Evolutionary conservation across 2,329 filamentous ascomycete genomes (phyloP), one percentile per base, ranked within the genome.

Genomic region (Verticillium tricorpus): DNA sequence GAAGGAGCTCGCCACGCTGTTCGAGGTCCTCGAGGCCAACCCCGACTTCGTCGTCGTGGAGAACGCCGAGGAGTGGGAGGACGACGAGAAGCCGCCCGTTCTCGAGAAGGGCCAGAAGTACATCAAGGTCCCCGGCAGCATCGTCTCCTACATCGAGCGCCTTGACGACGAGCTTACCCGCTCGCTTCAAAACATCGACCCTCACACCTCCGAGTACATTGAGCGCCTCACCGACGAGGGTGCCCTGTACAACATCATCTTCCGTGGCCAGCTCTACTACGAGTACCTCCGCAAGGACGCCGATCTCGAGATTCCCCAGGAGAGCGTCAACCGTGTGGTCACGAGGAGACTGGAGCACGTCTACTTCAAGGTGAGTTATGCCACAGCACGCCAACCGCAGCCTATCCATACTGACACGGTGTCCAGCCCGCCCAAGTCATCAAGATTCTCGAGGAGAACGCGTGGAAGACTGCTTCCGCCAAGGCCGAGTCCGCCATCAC

Each of bases 131-230:
- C 92, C 95, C 22, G 96, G 95, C 73, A 97, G 92, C 80, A 82
- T 98, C 64, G 92, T 97, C 56, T 98, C 95, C 0, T 96, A 94
- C 73, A 87, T 96, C 35, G 95, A 99, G 83, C 87, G 95, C 72
- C 85, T 99, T 22, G 95, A 99, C 71, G 95, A 99, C 72, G 96
- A 99, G 80, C 91, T 99, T 66, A 96, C 92, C 64, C 89, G 95
- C 70, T 97, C 95, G n/a, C 84, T 99, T 59, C 95, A 99, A 78
- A 91, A 89, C 77, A 97, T 99, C 72, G 95, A 99, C 75, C 96
- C 95, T 62, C 95, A 99, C 79, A 99, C 95, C 50, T 95, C 95
- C 34, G 95, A 99, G 80, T 99, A 99, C 74, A 97, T 99, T 65
- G 95, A 99, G 75, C 88, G 96, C 63, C 81, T 99, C 63, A 90